A percentile compares a stretch with the other conserved stretches of the same genome.
Conservation (phyloP, 495 filamentous ascomycete genomes). For the Trichodelitschia bisporula region DNA sequence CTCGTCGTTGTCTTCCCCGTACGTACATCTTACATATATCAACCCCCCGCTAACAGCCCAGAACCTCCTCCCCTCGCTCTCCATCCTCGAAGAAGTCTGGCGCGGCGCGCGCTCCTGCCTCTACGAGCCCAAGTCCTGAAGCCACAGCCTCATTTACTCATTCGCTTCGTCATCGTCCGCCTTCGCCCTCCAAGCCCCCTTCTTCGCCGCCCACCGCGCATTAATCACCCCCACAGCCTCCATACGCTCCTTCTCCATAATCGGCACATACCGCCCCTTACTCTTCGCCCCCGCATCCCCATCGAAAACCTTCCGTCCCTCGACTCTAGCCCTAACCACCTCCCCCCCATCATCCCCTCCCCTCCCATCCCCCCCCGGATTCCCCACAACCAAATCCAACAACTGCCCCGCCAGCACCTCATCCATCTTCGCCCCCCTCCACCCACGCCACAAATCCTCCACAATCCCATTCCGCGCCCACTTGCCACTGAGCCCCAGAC, state of each 20-base stretch:
- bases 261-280: slow-evolving; percentile 42
- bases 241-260: slow-evolving; percentile 38
- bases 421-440: slow-evolving; percentile 70
- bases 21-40: slow-evolving; percentile 11
- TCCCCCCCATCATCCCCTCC: slow-evolving; percentile 6
- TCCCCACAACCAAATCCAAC: slow-evolving; percentile 29
- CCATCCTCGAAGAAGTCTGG: slow-evolving; percentile 68
- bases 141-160: not conserved
- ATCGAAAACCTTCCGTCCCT: slow-evolving; percentile 38
- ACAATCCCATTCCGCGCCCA: slow-evolving; percentile 42
- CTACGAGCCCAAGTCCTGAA: slow-evolving; percentile 31
- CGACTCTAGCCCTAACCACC: slow-evolving; percentile 7
- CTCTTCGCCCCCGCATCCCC: slow-evolving; percentile 35
- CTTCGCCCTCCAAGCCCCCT: slow-evolving; percentile 17
- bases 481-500: slow-evolving; percentile 22
- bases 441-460: slow-evolving; percentile 51
- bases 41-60: slow-evolving; percentile 7
- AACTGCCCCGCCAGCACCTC: slow-evolving; percentile 52
- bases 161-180: too few species aligned
- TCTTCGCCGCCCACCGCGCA: slow-evolving; percentile 46
- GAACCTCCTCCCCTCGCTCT: slow-evolving; percentile 41
- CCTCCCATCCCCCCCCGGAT: slow-evolving; percentile 10
- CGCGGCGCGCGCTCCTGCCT: slow-evolving; percentile 51
- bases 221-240: slow-evolving; percentile 48
- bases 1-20: slow-evolving; percentile 85